Conservation (phyloP, 2,329 filamentous ascomycete genomes). For the Blastomyces parvus region DNA sequence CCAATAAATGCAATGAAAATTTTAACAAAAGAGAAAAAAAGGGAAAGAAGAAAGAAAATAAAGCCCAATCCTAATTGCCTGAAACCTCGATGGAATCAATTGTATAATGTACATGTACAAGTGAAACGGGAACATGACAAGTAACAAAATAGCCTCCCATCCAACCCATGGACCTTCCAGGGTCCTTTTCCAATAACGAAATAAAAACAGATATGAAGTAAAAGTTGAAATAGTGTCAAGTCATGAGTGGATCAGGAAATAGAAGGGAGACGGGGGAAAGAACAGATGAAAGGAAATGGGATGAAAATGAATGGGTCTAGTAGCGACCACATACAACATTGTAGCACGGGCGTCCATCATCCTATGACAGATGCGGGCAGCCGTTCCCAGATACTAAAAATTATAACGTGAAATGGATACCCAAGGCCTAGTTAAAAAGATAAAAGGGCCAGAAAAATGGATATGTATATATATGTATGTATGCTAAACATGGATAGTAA, state of each 20-base stretch:
- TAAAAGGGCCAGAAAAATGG: background rate
- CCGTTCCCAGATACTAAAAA: background rate
- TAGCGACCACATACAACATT: background rate
- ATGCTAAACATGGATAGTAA: background rate
- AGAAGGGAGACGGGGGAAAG: background rate
- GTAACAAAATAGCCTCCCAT: background rate
- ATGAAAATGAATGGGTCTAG: background rate
- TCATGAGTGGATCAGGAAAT: background rate
- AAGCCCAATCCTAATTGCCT: background rate
- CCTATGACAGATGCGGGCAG: background rate
- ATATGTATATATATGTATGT: background rate
- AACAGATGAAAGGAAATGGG: background rate
- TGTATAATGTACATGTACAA: background rate
- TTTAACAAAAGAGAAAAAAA: background rate
- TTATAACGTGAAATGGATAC: background rate
- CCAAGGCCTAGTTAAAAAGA: background rate
- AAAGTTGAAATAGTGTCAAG: background rate
- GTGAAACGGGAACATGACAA: background rate
- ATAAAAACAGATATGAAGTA: background rate
- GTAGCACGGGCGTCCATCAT: background rate
- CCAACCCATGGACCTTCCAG: background rate
- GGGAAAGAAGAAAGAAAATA: background rate
- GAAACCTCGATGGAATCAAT: background rate
- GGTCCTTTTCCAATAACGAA: background rate
- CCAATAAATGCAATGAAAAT: background rate